phyloP scores from a whole-genome alignment of 352 stramenopile species.

The Plasmopara muralis region DNA sequence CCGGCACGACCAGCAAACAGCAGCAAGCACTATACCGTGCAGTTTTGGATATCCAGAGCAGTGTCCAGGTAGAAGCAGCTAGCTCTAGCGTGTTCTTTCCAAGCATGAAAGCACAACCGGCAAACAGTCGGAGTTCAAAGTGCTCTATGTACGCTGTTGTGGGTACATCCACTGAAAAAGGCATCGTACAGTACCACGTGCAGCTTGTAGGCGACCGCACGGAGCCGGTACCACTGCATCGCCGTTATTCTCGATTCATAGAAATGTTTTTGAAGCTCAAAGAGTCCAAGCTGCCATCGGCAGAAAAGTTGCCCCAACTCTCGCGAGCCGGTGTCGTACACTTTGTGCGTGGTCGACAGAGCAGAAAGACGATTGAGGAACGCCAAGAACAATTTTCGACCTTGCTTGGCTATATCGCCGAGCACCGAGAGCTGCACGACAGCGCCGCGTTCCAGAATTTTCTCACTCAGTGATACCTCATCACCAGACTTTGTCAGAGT shows the following conservation, averaged over 20 bases:
- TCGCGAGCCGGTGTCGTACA: constrained; percentile 31
- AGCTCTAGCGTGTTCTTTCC: constrained; percentile 12
- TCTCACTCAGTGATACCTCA: constrained; percentile 4
- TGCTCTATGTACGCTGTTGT: constrained; percentile 27
- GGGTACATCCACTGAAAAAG: constrained; percentile 24
- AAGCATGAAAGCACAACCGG: constrained; percentile 11
- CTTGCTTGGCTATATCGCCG: constrained; percentile 41
- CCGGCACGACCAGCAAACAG: not conserved
- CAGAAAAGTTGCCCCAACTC: constrained; percentile 26
- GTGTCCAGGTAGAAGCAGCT: constrained; percentile 17
- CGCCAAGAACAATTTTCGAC: constrained; percentile 41
- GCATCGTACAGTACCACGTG: constrained; percentile 36
- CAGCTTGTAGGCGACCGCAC: constrained; percentile 28
- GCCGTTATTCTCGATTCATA: constrained; percentile 46
- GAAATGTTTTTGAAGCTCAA: not conserved
- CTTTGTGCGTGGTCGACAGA: constrained; percentile 40
- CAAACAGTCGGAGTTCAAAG: constrained; percentile 1
- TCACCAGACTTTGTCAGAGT: no score
- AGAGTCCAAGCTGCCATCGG: constrained; percentile 7
- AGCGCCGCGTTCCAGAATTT: constrained; percentile 50
- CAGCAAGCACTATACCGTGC: constrained; percentile 3
- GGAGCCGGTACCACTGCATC: constrained; percentile 19
- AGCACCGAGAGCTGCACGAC: constrained; percentile 32
- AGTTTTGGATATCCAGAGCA: constrained; percentile 12
- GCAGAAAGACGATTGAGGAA: constrained; percentile 41